phyloP scores from a whole-genome alignment of 139 green algal species.

The Asterochloris erici region DNA sequence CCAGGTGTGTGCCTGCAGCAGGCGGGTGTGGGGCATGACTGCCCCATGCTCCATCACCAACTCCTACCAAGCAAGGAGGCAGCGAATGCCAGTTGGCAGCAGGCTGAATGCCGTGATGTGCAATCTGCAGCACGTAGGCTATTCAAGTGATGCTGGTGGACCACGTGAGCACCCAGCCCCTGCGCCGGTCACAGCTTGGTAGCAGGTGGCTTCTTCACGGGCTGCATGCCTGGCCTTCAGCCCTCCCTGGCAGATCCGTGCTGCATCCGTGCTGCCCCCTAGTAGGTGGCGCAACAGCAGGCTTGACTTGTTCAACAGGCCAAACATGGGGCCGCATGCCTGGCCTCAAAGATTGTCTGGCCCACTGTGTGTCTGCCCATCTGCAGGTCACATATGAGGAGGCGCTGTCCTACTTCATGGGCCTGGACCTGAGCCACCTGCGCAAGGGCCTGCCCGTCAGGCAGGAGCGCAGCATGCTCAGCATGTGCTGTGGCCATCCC shows the following conservation, averaged over 20 bases:
- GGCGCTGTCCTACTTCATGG: slow-evolving; percentile 12
- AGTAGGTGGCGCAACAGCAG: background rate
- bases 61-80: no score
- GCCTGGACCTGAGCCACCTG: background rate
- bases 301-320: background rate
- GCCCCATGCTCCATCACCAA: no score
- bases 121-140: no score
- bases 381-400: slow-evolving; percentile 3
- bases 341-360: background rate
- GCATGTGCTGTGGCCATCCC: background rate
- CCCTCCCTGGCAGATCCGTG: background rate
- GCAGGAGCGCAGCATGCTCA: background rate
- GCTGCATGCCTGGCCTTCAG: background rate
- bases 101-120: no score
- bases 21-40: no score
- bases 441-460: background rate
- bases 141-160: no score
- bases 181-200: background rate
- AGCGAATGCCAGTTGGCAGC: no score
- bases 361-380: background rate
- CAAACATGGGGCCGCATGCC: background rate
- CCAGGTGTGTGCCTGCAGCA: no score
- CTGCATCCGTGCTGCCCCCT: background rate
- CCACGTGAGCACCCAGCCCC: no score
- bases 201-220: background rate